Evolutionary conservation across 768 basidiomycete species (phyloP).

Genomic region (Gyrodon lividus): DNA sequence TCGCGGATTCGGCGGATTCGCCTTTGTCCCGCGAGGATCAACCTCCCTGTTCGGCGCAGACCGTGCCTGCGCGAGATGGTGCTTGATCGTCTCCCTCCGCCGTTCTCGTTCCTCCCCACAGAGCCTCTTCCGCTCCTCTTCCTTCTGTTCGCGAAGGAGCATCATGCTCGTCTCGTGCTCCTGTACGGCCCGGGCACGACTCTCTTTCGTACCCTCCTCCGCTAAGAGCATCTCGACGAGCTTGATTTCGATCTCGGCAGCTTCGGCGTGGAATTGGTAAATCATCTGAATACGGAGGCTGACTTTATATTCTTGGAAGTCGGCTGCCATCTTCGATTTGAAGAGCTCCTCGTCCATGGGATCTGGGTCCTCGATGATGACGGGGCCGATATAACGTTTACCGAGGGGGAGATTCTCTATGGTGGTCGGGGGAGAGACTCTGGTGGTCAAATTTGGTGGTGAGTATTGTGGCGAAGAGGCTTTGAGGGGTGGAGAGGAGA

Average conservation of each 20-base stretch:
- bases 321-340: conserved; percentile 33
- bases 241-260: conserved; percentile 30
- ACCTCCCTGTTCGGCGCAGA: conserved; percentile 14
- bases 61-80: conserved; percentile 22
- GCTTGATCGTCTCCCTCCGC: conserved; percentile 19
- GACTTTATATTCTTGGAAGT: conserved; percentile 31
- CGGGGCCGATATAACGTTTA: conserved; percentile 34
- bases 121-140: conserved; percentile 30
- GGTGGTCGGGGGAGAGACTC: conserved; percentile 24
- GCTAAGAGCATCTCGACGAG: conserved; percentile 28
- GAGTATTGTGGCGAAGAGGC: conserved; percentile 27
- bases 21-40: conserved; percentile 13
- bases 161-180: conserved; percentile 34
- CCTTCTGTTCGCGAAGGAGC: conserved; percentile 33
- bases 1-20: conserved; percentile 8
- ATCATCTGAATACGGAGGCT: conserved; percentile 36
- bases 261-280: conserved; percentile 31
- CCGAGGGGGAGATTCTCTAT: conserved; percentile 22
- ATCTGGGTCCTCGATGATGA: conserved; percentile 26
- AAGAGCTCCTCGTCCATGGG: conserved; percentile 28
- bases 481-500: conserved; percentile 22
- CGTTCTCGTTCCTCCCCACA: conserved; percentile 30
- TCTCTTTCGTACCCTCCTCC: conserved; percentile 29
- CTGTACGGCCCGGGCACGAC: conserved; percentile 27
- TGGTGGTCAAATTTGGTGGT: conserved; percentile 21